A percentile compares a stretch with the other conserved stretches of the same genome.
Evolutionary conservation across 306 rosid genomes (phyloP).

Genomic region (Castanopsis chinensis): DNA sequence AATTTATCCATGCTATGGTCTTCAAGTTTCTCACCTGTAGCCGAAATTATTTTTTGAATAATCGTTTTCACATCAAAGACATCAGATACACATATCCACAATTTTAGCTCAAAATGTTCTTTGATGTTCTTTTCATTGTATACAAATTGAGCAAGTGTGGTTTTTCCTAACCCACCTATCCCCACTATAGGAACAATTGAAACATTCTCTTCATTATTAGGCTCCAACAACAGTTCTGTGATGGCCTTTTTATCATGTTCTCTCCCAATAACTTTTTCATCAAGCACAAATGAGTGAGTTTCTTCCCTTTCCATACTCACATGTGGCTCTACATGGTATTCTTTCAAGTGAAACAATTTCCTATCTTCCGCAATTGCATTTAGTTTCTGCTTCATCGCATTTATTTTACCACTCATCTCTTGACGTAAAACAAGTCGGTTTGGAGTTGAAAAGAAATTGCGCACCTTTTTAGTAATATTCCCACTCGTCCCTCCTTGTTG

Average conservation of each 20-base stretch:
- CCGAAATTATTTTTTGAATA: conserved; percentile 16
- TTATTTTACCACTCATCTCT: too few relatives aligned
- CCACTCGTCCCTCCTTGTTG: too few relatives aligned
- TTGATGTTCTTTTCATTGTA: conserved; percentile 22
- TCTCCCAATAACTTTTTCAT: conserved; percentile 34
- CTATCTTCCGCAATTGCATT: too few relatives aligned
- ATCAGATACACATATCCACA: too few relatives aligned
- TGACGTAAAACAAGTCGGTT: too few relatives aligned
- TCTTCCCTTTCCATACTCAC: too few relatives aligned
- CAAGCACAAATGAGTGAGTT: too few relatives aligned
- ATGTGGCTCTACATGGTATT: too few relatives aligned
- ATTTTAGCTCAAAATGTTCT: conserved; percentile 11
- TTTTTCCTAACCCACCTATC: conserved; percentile 51
- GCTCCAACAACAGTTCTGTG: conserved; percentile 1
- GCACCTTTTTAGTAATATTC: too few relatives aligned
- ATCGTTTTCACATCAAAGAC: neutral
- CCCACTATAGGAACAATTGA: conserved; percentile 38
- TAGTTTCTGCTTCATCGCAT: too few relatives aligned
- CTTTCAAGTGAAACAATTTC: too few relatives aligned
- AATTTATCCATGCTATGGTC: conserved; percentile 16
- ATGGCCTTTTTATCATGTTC: conserved; percentile 8
- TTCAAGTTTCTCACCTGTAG: neutral
- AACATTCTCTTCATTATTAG: conserved; percentile 9
- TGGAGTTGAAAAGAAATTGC: too few relatives aligned
- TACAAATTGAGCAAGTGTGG: conserved; percentile 41